Base-by-base conservation (phyloP, 345 rosid genomes). In the Anastatica hierochuntica region DNA sequence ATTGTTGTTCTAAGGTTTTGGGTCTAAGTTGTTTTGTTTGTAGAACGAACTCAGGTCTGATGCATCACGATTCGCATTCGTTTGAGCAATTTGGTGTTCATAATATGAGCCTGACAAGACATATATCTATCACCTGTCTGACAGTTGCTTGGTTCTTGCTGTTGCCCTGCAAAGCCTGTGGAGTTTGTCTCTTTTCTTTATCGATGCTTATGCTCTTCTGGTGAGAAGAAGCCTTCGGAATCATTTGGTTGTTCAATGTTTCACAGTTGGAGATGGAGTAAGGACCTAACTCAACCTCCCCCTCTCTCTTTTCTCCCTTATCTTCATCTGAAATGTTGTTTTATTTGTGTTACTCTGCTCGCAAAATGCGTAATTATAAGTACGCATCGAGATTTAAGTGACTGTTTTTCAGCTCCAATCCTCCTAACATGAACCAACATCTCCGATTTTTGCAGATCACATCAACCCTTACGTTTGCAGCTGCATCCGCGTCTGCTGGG, bases 261-360 rank as follows among this genome's bases (percentile, higher is more conserved):
- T 89, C 50, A 66, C 95, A 2, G 63, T 78, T 26, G 92, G 97
- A 34, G 92, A 89, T 63, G 95, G 86, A 80, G 95, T 85, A 75
- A 80, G 80, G 1, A 34, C 33, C n/a, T 1, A 1, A 45, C 16
- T 2, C 56, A 29, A 17, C 17, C 43, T 61, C 38, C 41, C 19
- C 18, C 8, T 40, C 2, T 35, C 14, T 34, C n/a, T n/a, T n/a
- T n/a, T n/a, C n/a, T n/a, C n/a, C n/a, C n/a, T 12, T 24, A 16
- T 23, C 26, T 39, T 10, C 0, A 13, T 14, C 23, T 53, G 21
- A 18, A 17, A 26, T 49, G 43, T 52, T 20, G 6, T n/a, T n/a
- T n/a, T n/a, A n/a, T n/a, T n/a, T n/a, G n/a, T n/a, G 31, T 7
- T 27, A 5, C 6, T 27, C 7, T 27, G 1, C 6, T 27, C 8